Conservation (phyloP, 2,329 filamentous ascomycete species). For the Fusarium longipes region DNA sequence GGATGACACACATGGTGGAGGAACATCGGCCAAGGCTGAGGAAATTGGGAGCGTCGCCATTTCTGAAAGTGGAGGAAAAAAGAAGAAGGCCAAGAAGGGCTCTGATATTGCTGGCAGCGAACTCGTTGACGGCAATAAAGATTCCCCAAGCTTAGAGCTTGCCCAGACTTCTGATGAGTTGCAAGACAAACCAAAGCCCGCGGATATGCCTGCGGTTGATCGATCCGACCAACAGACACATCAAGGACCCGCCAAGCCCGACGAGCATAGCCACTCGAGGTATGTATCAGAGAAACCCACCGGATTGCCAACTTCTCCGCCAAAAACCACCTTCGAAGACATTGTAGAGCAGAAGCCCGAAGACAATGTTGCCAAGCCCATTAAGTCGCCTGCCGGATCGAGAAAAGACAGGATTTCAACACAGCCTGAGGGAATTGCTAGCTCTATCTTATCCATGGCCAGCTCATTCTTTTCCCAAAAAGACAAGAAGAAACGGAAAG, state of each 20-base stretch:
- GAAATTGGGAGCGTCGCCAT: neutral
- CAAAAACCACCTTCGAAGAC: slow-evolving; percentile 1
- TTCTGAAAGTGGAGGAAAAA: slow-evolving; percentile 34
- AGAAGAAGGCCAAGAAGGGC: slow-evolving; percentile 15
- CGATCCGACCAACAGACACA: neutral
- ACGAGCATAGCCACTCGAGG: neutral
- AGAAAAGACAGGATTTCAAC: neutral
- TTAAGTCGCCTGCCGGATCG: neutral
- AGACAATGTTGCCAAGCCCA: neutral
- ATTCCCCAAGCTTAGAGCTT: neutral
- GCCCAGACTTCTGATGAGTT: neutral
- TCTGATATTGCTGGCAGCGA: neutral
- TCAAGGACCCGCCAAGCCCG: neutral
- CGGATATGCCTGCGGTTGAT: neutral
- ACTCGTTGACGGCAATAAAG: neutral
- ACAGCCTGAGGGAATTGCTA: slow-evolving; percentile 23
- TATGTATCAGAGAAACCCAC: neutral
- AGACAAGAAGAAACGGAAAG: slow-evolving; percentile 40
- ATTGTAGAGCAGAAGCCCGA: neutral
- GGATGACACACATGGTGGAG: neutral
- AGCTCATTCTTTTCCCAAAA: slow-evolving; percentile 31
- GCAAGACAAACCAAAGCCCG: neutral
- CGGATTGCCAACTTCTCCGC: neutral
- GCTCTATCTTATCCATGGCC: slow-evolving; percentile 8
- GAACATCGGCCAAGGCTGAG: neutral